Conservation (phyloP, 805 yeast species). For the Starmerella scarabaei region DNA sequence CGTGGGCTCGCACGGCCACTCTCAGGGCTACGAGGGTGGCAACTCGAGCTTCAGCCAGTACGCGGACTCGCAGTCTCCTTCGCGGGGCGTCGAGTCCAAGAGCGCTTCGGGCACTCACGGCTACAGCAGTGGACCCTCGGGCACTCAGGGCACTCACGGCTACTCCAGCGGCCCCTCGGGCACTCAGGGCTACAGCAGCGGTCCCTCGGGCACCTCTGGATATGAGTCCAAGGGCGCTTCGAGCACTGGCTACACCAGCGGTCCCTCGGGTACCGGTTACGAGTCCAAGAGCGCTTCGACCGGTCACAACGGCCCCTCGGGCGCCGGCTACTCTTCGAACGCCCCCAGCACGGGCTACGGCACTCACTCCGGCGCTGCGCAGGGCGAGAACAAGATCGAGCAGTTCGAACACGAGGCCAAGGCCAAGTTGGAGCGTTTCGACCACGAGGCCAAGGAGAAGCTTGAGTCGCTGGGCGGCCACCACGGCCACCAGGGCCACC, state of each 20-base stretch:
- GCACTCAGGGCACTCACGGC: background rate
- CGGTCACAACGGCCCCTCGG: too few species aligned
- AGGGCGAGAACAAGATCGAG: background rate
- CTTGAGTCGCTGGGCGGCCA: background rate
- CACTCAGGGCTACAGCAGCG: conserved; percentile 1
- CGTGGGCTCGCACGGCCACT: too few species aligned
- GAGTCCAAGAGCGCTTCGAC: too few species aligned
- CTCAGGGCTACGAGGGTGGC: too few species aligned
- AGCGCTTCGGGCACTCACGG: background rate
- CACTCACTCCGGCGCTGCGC: background rate
- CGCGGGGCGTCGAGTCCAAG: background rate
- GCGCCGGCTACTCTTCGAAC: too few species aligned
- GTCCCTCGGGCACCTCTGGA: background rate
- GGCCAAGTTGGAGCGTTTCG: too few species aligned
- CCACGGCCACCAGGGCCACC: background rate
- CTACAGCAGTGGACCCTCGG: background rate
- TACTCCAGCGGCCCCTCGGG: background rate
- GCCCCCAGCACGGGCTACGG: background rate
- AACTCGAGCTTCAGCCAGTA: background rate
- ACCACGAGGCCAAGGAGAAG: background rate
- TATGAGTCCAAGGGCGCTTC: background rate
- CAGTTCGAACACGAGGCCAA: background rate
- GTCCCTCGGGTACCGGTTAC: conserved; percentile 1
- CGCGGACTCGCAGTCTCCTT: background rate
- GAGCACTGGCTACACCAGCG: background rate